phyloP scores from a whole-genome alignment of 768 basidiomycete genomes.

The Pulveroboletus sp. region DNA sequence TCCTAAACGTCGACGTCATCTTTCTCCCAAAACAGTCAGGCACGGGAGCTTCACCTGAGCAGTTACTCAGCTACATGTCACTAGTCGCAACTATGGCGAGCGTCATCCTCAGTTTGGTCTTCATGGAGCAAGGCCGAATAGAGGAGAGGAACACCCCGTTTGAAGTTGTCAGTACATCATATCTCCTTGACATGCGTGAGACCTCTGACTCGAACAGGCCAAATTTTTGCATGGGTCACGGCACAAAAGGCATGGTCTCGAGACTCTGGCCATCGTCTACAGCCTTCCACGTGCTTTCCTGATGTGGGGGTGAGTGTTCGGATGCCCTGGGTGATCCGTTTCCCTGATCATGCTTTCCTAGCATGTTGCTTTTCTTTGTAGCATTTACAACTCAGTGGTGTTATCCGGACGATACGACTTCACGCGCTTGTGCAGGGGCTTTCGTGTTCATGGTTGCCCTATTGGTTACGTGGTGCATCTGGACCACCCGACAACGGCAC shows the following conservation, averaged over 20 bases:
- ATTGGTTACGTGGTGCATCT: conserved; percentile 44
- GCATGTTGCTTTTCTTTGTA: conserved; percentile 26
- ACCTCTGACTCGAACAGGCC: conserved; percentile 8
- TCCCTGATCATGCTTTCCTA: conserved; percentile 4
- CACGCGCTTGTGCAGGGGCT: conserved; percentile 27
- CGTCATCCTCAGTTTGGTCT: conserved; percentile 39
- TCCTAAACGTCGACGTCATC: conserved; percentile 54
- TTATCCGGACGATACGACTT: neutral
- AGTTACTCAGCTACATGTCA: conserved; percentile 43
- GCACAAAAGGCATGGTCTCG: conserved; percentile 36
- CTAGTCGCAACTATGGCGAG: conserved; percentile 38
- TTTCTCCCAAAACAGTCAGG: conserved; percentile 52
- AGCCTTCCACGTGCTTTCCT: conserved; percentile 52
- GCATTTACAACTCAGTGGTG: conserved; percentile 26
- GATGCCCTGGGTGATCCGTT: neutral
- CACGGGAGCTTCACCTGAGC: conserved; percentile 21
- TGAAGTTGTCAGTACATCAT: conserved; percentile 32
- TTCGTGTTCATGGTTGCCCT: conserved; percentile 26
- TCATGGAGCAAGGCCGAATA: conserved; percentile 39
- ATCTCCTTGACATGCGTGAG: neutral
- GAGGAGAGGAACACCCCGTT: conserved; percentile 26
- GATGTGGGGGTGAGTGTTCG: conserved; percentile 51
- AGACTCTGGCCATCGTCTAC: conserved; percentile 48
- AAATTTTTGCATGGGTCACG: conserved; percentile 15
- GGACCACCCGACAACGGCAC: conserved; percentile 16